Conservation (phyloP, 2,329 filamentous ascomycete species). For the Penicillium carneum region DNA sequence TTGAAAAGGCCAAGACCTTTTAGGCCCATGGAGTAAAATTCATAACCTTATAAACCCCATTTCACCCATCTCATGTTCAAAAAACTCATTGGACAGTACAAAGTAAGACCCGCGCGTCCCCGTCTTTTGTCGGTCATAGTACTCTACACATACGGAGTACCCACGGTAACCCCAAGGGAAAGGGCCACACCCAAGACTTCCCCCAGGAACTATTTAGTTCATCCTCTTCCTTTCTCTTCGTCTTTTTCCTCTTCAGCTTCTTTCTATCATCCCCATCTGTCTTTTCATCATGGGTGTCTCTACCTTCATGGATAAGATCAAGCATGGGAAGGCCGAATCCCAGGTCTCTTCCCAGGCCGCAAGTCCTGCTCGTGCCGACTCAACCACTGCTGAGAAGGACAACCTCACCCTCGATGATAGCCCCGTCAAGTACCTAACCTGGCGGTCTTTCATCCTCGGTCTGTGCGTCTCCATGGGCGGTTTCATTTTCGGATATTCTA, state of each 20-base stretch:
- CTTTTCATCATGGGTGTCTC: conserved; percentile 41
- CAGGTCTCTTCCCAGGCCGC: conserved; percentile 45
- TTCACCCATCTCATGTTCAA: background rate
- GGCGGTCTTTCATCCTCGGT: conserved; percentile 54
- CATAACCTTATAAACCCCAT: conserved; percentile 32
- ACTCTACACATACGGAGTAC: background rate
- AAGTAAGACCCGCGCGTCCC: conserved; percentile 43
- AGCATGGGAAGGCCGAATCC: conserved; percentile 38
- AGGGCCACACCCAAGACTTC: conserved; percentile 15
- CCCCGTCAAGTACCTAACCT: conserved; percentile 54
- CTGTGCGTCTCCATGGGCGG: conserved; percentile 58
- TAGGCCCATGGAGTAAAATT: conserved; percentile 38
- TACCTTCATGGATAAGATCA: conserved; percentile 41
- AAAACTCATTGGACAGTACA: conserved; percentile 36
- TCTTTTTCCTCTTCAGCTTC: conserved; percentile 5
- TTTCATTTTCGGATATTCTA: conserved; percentile 57
- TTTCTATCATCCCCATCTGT: conserved; percentile 11
- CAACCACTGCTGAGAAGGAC: conserved; percentile 44
- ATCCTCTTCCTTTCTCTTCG: conserved; percentile 23
- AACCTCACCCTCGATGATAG: conserved; percentile 48
- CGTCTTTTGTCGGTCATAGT: conserved; percentile 30
- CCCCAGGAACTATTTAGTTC: conserved; percentile 37
- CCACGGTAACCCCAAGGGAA: conserved; percentile 35
- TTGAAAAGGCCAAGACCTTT: background rate
- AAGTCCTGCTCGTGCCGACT: conserved; percentile 45